phyloP scores from a whole-genome alignment of 495 filamentous ascomycete genomes.

The Aspergillus mulundensis region DNA sequence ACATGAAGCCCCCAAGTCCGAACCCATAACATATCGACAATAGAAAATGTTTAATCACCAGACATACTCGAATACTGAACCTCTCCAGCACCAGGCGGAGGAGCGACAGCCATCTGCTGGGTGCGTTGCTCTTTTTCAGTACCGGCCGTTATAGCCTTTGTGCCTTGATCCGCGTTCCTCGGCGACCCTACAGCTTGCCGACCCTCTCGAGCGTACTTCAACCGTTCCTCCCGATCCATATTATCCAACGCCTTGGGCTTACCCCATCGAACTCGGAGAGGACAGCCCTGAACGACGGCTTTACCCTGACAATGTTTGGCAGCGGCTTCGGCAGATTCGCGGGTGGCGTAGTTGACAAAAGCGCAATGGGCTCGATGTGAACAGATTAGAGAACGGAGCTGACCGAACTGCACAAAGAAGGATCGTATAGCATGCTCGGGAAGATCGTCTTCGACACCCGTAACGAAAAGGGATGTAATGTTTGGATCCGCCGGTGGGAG shows the following conservation, averaged over 20 bases:
- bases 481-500: conserved; percentile 75
- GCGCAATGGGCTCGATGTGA: conserved; percentile 96
- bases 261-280: conserved; percentile 85
- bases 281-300: conserved; percentile 78
- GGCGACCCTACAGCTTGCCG: conserved; percentile 49
- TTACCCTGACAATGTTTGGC: conserved; percentile 82
- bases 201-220: conserved; percentile 68
- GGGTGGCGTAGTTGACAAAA: conserved; percentile 86
- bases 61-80: conserved; percentile 81
- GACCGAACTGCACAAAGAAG: conserved; percentile 84
- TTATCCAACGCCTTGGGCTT: conserved; percentile 85
- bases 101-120: conserved; percentile 54
- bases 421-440: conserved; percentile 86
- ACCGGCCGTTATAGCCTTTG: conserved; percentile 32
- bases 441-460: conserved; percentile 92
- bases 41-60: conserved; percentile 57
- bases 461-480: conserved; percentile 88
- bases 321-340: conserved; percentile 78
- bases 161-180: conserved; percentile 28
- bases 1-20: conserved; percentile 22
- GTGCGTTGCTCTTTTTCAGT: conserved; percentile 43
- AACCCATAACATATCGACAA: conserved; percentile 7
- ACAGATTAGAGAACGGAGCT: conserved; percentile 84
- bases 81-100: conserved; percentile 78
- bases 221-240: conserved; percentile 77